Percentiles rank a stretch among this genome's conserved stretches.
Conservation (phyloP, 345 rosid genomes). For the Salix exigua region DNA sequence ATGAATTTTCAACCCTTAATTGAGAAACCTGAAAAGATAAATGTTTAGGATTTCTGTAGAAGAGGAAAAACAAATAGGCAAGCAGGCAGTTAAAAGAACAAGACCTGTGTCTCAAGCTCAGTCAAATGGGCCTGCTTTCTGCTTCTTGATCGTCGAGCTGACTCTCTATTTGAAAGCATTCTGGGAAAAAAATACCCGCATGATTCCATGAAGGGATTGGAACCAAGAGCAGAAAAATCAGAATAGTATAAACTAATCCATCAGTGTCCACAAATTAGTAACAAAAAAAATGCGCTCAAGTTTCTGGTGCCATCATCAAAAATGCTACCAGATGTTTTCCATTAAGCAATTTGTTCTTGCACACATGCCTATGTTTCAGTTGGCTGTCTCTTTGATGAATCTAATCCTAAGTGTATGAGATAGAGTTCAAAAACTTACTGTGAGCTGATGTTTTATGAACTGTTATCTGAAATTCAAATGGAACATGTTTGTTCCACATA, state of each 20-base stretch:
- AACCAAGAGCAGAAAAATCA: neutral
- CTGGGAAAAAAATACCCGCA: conserved; percentile 6
- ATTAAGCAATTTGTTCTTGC: neutral
- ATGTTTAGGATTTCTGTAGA: neutral
- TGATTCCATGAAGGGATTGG: conserved; percentile 10
- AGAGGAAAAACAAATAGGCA: conserved; percentile 5
- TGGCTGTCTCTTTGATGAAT: neutral
- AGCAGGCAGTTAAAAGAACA: neutral
- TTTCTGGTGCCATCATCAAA: neutral
- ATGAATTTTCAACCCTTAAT: conserved; percentile 27
- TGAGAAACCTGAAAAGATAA: conserved; percentile 20
- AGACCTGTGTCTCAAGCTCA: conserved; percentile 32
- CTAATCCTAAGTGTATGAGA: neutral
- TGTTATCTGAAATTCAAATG: neutral
- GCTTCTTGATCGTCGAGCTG: conserved; percentile 31
- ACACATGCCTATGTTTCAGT: neutral
- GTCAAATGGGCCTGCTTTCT: conserved; percentile 36
- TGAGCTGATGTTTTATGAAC: neutral
- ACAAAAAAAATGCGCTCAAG: neutral
- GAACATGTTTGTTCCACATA: neutral
- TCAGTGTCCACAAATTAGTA: neutral
- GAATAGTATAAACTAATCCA: neutral
- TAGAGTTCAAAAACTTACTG: neutral
- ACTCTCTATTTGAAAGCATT: conserved; percentile 35
- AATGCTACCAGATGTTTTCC: neutral